Percentiles rank a stretch among this genome's conserved stretches.
Evolutionary conservation across 1,139 yeast species (phyloP).

Genomic region (Taphrina communis): DNA sequence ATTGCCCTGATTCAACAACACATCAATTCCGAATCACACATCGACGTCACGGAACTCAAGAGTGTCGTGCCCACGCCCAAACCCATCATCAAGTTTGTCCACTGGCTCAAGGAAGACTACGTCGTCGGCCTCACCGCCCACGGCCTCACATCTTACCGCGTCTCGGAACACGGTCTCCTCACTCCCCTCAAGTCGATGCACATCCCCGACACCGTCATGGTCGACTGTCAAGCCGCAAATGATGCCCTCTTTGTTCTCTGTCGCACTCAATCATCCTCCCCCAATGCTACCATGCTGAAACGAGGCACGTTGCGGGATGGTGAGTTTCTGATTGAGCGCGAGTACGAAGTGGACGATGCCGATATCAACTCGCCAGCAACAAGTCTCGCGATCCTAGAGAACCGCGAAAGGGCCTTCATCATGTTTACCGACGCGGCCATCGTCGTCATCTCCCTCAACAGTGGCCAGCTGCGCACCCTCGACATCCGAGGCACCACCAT

Average conservation of each 20-base stretch:
- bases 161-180: slow-evolving; percentile 2
- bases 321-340: not conserved
- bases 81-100: slow-evolving; percentile 23
- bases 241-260: slow-evolving; percentile 14
- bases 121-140: slow-evolving; percentile 13
- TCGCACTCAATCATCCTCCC: not conserved
- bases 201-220: not conserved
- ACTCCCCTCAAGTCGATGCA: slow-evolving; percentile 5
- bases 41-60: slow-evolving; percentile 19
- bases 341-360: not conserved
- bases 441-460: slow-evolving; percentile 1
- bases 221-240: slow-evolving; percentile 9
- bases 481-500: slow-evolving; percentile 5
- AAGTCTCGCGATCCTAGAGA: not conserved
- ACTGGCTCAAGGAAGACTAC: slow-evolving; percentile 12
- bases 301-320: not conserved
- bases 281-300: not conserved
- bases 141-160: slow-evolving; percentile 2
- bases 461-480: not conserved
- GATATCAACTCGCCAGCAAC: not conserved
- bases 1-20: slow-evolving; percentile 11
- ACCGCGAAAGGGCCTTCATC: slow-evolving; percentile 13
- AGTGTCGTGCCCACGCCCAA: slow-evolving; percentile 14
- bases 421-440: not conserved
- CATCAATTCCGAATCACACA: slow-evolving; percentile 21